A percentile compares a stretch with the other conserved stretches of the same genome.
These are phyloP conservation scores for Gaeumannomyces tritici DNA, from an alignment of 2,329 filamentous ascomycete genomes.

Conservation along the genomic window DNA sequence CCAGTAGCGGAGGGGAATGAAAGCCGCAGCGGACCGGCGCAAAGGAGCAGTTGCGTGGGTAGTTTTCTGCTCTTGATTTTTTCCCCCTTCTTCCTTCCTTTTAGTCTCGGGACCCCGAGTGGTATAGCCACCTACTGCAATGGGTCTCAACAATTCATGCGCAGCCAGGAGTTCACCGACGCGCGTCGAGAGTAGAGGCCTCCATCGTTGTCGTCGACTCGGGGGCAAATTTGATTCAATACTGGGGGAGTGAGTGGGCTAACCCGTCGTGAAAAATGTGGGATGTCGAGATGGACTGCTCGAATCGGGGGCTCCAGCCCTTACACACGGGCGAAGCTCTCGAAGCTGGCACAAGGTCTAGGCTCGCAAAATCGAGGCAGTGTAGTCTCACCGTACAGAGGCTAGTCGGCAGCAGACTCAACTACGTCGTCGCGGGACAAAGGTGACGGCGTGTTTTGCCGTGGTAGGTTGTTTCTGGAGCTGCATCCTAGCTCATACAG, in stretches of 20 bases:
- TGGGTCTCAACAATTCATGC: background rate
- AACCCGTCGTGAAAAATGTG: background rate
- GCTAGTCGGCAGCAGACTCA: background rate
- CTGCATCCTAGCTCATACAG: background rate
- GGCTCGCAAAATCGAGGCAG: background rate
- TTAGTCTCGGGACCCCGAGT: background rate
- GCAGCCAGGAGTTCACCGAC: background rate
- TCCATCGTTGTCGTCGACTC: background rate
- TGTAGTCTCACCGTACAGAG: background rate
- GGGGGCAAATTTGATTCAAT: background rate
- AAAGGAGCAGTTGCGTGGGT: background rate
- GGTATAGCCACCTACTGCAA: background rate
- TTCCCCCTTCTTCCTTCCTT: background rate
- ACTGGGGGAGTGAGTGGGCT: background rate
- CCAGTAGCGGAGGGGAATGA: too few species aligned
- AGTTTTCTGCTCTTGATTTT: background rate
- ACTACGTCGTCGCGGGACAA: background rate
- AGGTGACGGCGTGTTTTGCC: background rate
- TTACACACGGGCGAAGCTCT: background rate
- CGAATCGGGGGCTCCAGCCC: background rate
- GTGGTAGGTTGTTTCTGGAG: background rate
- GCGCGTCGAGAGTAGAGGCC: background rate
- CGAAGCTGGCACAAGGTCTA: background rate
- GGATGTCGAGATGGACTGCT: background rate
- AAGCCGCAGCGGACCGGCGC: background rate